Percentiles rank a stretch among this genome's conserved stretches.
Conservation (phyloP, 73 alveolate genomes). For the Paramecium bursaria region DNA sequence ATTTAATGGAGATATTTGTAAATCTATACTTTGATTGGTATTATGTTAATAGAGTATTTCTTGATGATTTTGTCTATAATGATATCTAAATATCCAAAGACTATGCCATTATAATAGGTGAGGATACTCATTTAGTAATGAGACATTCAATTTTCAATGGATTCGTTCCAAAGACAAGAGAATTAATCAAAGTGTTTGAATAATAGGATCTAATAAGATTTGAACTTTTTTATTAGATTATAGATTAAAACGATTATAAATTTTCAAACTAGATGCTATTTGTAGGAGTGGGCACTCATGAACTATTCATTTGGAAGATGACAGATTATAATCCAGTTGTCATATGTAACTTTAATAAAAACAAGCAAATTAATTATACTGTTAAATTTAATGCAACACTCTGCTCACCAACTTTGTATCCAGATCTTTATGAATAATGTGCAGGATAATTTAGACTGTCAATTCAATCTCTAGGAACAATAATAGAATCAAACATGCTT, state of each 20-base stretch:
- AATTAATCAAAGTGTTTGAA: constrained; percentile 12
- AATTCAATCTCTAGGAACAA: constrained; percentile 5
- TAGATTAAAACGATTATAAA: background rate
- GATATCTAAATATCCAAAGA: constrained; percentile 34
- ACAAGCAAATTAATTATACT: constrained; percentile 8
- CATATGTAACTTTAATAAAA: background rate
- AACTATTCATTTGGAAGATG: too few species aligned
- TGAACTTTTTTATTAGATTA: constrained; percentile 13
- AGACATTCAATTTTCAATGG: constrained; percentile 58
- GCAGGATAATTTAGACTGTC: background rate
- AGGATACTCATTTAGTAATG: constrained; percentile 42
- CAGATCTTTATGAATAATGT: constrained; percentile 32
- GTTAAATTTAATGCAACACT: constrained; percentile 4
- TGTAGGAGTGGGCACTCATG: too few species aligned
- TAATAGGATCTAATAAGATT: constrained; percentile 46
- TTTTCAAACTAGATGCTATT: too few species aligned
- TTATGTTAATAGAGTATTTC: constrained; percentile 24
- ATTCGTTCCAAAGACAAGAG: constrained; percentile 30
- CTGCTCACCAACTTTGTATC: background rate
- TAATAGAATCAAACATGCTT: constrained; percentile 30
- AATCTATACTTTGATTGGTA: background rate
- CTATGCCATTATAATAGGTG: constrained; percentile 55
- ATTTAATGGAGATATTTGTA: constrained; percentile 36
- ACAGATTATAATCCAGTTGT: constrained; percentile 6
- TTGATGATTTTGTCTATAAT: constrained; percentile 36